Evolutionary conservation across 257 asterid genomes (phyloP), one percentile per base, ranked within the genome.

Genomic region (Paulownia fortunei): DNA sequence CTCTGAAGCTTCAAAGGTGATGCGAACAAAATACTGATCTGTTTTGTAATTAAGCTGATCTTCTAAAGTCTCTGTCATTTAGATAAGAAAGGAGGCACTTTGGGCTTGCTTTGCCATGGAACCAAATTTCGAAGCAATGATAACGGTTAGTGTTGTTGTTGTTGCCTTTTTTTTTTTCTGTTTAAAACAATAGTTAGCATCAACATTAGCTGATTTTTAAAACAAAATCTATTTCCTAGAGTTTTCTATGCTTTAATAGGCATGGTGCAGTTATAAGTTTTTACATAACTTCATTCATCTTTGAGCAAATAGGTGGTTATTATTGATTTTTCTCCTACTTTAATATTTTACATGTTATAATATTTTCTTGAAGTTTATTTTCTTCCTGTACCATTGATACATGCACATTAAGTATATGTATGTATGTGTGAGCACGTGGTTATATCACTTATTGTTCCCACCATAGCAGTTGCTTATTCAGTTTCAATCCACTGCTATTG

Each of bases 61-160:
- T 67, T 27, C 47, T 54, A 18, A 12, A 0, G 15, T 76, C 44
- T 73, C 76, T 44, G 66, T 30, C 27, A 65, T 85, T 82, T 79
- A 95, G 99, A 88, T 93, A 85, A 89, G 99, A 77, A 95, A 93
- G 87, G 99, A 95, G 85, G 99, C 99, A 73, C 97, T 93, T 39
- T 95, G 99, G 99, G 97, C 99, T 65, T 92, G 94, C 87, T 90
- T 91, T 78, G 99, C 99, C 12, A 88, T 93, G 97, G 89, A 76
- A 84, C 99, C 97, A 69, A 79, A 85, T 39, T 89, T 66, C 41
- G 98, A 93, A 87, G 99, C 99, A 32, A 87, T 90, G 97, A 88
- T 81, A 81, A 88, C 98, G 75, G 99, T 93, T 67, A 73, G 94
- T 85, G 42, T n/a, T 13, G 6, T 0, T 26, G 12, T 13, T 42